Conservation (phyloP, 2,329 filamentous ascomycete genomes). For the Alternaria sp. region DNA sequence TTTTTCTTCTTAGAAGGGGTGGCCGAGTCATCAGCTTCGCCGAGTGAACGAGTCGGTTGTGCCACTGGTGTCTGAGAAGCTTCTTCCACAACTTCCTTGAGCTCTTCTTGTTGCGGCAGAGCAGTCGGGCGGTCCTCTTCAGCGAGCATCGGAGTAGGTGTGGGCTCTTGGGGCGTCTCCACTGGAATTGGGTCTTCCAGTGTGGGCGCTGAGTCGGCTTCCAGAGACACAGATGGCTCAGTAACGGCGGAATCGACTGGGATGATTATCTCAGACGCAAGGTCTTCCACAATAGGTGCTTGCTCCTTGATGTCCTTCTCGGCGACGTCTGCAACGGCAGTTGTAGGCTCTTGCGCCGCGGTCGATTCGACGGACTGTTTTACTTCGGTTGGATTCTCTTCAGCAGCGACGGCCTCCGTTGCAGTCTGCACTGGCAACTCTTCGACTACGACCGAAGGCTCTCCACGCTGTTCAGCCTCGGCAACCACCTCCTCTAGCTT, state of each 20-base stretch:
- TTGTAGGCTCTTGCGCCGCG: conserved; percentile 3
- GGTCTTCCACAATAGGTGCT: conserved; percentile 16
- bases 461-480: background rate
- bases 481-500: background rate
- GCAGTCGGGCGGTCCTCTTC: background rate
- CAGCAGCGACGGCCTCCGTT: background rate
- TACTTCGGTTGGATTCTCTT: background rate
- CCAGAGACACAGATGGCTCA: background rate
- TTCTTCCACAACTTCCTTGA: background rate
- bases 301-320: conserved; percentile 24
- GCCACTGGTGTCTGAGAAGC: background rate
- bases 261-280: conserved; percentile 4
- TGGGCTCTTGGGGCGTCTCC: background rate
- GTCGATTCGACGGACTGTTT: background rate
- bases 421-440: background rate
- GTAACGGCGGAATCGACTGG: background rate
- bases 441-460: conserved; percentile 14
- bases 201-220: background rate
- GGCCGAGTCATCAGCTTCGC: conserved; percentile 8
- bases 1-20: conserved; percentile 31
- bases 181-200: background rate
- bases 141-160: background rate
- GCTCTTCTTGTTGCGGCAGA: background rate
- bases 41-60: background rate
- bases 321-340: conserved; percentile 5